Conservation (phyloP, 2,329 filamentous ascomycete genomes). For the Aspergillus amoenus region DNA sequence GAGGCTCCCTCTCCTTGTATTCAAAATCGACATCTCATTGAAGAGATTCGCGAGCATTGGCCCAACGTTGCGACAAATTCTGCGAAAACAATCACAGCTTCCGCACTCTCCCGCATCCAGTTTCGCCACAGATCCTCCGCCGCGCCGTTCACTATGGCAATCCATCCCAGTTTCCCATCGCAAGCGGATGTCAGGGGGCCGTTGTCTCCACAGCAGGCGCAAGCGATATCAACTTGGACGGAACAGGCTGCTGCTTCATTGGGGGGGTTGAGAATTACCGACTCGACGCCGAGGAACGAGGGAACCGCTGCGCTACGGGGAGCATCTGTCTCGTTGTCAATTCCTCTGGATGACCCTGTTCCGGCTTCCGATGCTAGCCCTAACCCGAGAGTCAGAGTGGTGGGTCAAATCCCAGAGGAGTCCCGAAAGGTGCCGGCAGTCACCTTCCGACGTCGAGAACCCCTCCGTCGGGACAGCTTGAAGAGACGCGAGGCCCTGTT, state of each 20-base stretch:
- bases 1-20: neutral
- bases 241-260: slow-evolving; percentile 43
- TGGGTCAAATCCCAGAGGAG: slow-evolving; percentile 17
- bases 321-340: slow-evolving; percentile 65
- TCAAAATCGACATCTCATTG: neutral
- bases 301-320: slow-evolving; percentile 51
- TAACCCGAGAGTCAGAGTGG: slow-evolving; percentile 29
- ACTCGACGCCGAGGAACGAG: slow-evolving; percentile 19
- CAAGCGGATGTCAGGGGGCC: slow-evolving; percentile 23
- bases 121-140: neutral
- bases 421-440: slow-evolving; percentile 30
- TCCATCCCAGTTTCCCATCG: slow-evolving; percentile 38
- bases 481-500: slow-evolving; percentile 72
- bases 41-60: neutral
- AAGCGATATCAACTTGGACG: slow-evolving; percentile 69
- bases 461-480: slow-evolving; percentile 59
- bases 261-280: slow-evolving; percentile 34
- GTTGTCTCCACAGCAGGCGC: slow-evolving; percentile 40
- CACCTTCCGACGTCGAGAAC: slow-evolving; percentile 54
- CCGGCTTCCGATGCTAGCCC: slow-evolving; percentile 29
- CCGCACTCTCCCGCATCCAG: neutral
- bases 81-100: neutral
- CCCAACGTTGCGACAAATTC: neutral
- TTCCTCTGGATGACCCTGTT: slow-evolving; percentile 67
- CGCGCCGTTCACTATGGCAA: slow-evolving; percentile 35